Evolutionary conservation across 2,329 filamentous ascomycete genomes (phyloP), one percentile per base, ranked within the genome.

Genomic region (Aspergillus sp.): DNA sequence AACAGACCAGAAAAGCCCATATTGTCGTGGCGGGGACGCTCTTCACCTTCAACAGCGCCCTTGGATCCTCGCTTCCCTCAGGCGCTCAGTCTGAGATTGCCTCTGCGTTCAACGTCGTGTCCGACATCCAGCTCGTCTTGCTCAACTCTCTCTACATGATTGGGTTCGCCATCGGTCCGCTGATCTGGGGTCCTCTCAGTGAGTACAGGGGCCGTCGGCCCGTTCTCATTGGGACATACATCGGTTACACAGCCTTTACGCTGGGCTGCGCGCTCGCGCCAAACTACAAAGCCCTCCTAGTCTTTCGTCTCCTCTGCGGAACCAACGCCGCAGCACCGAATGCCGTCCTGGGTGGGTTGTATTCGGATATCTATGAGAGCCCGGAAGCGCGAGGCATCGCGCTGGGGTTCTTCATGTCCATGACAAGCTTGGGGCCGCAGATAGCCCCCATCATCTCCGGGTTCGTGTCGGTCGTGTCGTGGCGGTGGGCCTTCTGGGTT

Each of bases 181-280:
- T 74, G 1, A 46, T 74, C 2, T 74, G 69, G 17, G 72, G 68
- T 3, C 74, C 73, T 0, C 54, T 75, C 3, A 73, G 70, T n/a
- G 76, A 36, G 59, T 69, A 10, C 59, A 3, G 65, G 40, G 74
- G 74, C 1, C 66, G 74, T 1, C 66, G 60, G 47, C 62, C 65
- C 1, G 67, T 76, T 5, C 57, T 84, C 54, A 68, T 84, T 0
- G 69, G 63, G 5, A 78, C 81, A 0, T 83, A 83, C 53, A 23
- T 65, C 19, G 55, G 67, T 2, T 75, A 68, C 52, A 68, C 64
- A 14, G 45, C 70, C 2, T 75, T 67, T 52, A 76, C 71, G 1
- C 61, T 74, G 40, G 73, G 64, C 4, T 76, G 72, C 50, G 73
- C 74, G 1, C 40, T 77, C 1, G 68, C 72, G 0, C 73, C 73